Evolutionary conservation across 1,284 basidiomycete species (phyloP), one percentile per base, ranked within the genome.

Genomic region (Apiotrichum laibachii): DNA sequence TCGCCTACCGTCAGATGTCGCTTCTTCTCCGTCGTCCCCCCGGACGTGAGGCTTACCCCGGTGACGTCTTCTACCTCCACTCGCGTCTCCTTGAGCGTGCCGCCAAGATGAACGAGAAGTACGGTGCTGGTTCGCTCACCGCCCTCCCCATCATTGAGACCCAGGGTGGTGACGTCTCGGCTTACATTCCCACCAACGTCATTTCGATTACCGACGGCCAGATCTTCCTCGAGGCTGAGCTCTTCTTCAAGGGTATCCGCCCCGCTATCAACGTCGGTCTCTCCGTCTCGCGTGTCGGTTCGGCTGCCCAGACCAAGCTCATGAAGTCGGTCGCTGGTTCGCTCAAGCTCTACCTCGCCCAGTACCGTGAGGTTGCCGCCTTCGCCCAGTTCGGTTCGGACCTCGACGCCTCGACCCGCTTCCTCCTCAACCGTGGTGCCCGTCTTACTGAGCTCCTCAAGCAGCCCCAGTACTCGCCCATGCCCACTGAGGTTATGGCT

Each of bases 291-390:
- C 95, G 95, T 87, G 95, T 99, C 84, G 95, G 95, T 79, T 98
- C 95, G 55, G 94, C 95, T 76, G 95, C 95, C 77, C 95, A 99
- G 85, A 97, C 93, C 76, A 92, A 95, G 85, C 92, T 96, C 82
- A 96, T 97, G 93, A 99, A 98, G 89, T 92, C 96, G 84, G 97
- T 98, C 75, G 94, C 95, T 72, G 95, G 95, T 86, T 98, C 94
- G 67, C 88, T 98, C 75, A 99, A 99, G 85, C 87, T 99, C 56
- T 98, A 98, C 87, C 91, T 99, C 68, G 95, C 95, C 55, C 95
- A 99, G 81, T 99, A 98, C 85, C 94, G 95, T 90, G 95, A 99
- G 85, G 93, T 99, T 69, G 95, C 95, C 70, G 95, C 95, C 67
- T 76, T 76, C 71, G 95, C 95, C 63, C 95, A 98, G 80, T 99